These are phyloP conservation scores for Capronia coronata DNA, from an alignment of 2,329 filamentous ascomycete species.

Conservation along the genomic window DNA sequence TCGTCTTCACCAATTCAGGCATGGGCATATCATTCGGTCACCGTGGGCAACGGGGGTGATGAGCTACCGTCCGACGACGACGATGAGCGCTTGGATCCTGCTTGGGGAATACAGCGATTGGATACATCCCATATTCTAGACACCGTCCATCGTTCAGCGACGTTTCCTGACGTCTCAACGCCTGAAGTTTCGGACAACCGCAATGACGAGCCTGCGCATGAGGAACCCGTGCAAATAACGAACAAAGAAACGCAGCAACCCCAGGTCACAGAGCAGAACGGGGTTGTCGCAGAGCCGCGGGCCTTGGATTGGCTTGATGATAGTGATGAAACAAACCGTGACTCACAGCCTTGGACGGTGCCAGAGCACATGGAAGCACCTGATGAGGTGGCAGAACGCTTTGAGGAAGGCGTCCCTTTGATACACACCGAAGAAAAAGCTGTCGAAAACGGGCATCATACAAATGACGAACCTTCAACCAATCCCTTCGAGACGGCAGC, in stretches of 20 bases:
- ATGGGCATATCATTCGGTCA: conserved; percentile 4
- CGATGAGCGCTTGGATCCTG: conserved; percentile 25
- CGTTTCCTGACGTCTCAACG: conserved; percentile 21
- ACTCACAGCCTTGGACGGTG: conserved; percentile 13
- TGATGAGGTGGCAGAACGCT: conserved; percentile 18
- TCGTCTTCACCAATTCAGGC: background rate
- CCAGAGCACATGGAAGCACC: conserved; percentile 7
- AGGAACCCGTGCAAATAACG: conserved; percentile 3
- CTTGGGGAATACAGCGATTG: conserved; percentile 25
- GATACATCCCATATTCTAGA: conserved; percentile 24
- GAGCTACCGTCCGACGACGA: conserved; percentile 24
- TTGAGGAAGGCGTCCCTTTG: conserved; percentile 27
- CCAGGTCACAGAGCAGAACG: background rate
- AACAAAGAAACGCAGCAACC: background rate
- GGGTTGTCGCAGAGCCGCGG: conserved; percentile 1
- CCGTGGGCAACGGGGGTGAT: conserved; percentile 4
- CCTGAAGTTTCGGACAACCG: background rate
- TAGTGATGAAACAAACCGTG: conserved; percentile 4
- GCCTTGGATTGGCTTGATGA: conserved; percentile 10
- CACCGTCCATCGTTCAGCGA: conserved; percentile 22
- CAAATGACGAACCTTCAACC: background rate
- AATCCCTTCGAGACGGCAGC: conserved; percentile 7
- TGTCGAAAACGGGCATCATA: background rate
- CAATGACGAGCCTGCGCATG: background rate
- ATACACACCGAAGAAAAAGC: conserved; percentile 12